A percentile compares a stretch with the other conserved stretches of the same genome.
These are phyloP conservation scores for Yamadazyma mexicana DNA, from an alignment of 1,139 yeast species.

Conservation along the genomic window DNA sequence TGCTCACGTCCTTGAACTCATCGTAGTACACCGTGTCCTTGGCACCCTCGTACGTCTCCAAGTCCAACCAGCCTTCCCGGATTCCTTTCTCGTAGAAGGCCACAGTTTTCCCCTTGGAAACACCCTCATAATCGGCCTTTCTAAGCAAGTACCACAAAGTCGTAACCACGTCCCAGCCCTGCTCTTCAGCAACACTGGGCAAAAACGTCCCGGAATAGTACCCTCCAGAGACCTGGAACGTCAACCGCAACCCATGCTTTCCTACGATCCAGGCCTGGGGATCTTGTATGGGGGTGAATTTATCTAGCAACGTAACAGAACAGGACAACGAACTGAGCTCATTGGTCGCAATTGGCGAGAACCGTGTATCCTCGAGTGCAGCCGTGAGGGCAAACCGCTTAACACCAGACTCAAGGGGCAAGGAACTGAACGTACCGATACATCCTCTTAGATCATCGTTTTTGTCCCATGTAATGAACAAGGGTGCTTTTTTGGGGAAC, in stretches of 20 bases:
- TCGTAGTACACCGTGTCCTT: constrained; percentile 28
- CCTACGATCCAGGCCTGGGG: constrained; percentile 81
- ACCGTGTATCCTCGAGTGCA: constrained; percentile 74
- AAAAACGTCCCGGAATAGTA: constrained; percentile 73
- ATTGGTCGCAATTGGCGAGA: constrained; percentile 55
- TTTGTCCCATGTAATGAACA: constrained; percentile 87
- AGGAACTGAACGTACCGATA: constrained; percentile 74
- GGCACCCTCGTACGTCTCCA: constrained; percentile 41
- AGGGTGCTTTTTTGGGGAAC: constrained; percentile 51
- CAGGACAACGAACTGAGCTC: constrained; percentile 54
- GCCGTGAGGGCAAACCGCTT: constrained; percentile 63
- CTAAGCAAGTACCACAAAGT: constrained; percentile 69
- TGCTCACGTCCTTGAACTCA: constrained; percentile 18
- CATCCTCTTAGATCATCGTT: constrained; percentile 73
- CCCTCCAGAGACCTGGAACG: constrained; percentile 36
- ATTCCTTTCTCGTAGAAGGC: constrained; percentile 33
- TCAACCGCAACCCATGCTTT: constrained; percentile 71
- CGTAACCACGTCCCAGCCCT: constrained; percentile 73
- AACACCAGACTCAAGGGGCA: constrained; percentile 56
- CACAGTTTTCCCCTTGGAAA: constrained; percentile 19
- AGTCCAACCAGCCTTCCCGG: constrained; percentile 34
- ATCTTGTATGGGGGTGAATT: constrained; percentile 53
- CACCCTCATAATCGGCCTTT: constrained; percentile 56
- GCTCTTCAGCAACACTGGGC: constrained; percentile 91
- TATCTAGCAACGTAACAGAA: constrained; percentile 63